Conservation (phyloP, 805 yeast species). For the Ogataea haglerorum region DNA sequence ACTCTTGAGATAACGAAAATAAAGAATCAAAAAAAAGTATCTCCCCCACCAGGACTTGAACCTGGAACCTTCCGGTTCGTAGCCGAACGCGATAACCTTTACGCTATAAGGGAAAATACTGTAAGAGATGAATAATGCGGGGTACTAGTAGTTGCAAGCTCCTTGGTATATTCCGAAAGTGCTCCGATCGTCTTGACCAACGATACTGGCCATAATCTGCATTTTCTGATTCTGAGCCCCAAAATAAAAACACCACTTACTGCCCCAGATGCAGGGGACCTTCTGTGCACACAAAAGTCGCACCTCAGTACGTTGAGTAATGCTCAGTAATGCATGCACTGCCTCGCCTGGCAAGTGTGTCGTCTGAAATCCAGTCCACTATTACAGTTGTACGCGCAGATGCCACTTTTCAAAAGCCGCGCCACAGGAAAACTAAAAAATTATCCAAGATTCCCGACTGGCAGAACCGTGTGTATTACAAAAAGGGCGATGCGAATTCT, state of each 20-base stretch:
- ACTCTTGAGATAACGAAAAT: no score
- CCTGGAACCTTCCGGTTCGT: slow-evolving; percentile 43
- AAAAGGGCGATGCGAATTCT: neutral
- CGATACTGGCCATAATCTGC: neutral
- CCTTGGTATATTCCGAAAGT: neutral
- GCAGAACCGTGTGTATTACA: neutral
- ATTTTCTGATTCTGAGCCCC: neutral
- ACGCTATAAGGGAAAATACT: slow-evolving; percentile 30
- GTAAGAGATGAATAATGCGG: neutral
- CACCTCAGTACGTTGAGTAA: no score
- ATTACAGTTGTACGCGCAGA: neutral
- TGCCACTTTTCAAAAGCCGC: neutral
- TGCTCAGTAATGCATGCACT: neutral
- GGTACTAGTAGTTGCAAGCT: no score
- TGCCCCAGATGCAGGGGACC: no score
- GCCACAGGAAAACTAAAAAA: neutral
- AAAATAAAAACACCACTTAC: neutral
- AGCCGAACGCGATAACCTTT: slow-evolving; percentile 35
- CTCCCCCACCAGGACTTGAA: slow-evolving; percentile 52
- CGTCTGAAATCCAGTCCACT: neutral
- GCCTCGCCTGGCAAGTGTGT: neutral
- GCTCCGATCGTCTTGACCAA: neutral
- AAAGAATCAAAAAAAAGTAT: neutral
- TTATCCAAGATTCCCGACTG: neutral
- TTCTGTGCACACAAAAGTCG: no score